These are phyloP conservation scores for Aaosphaeria pasadenensis DNA, from an alignment of 2,329 filamentous ascomycete genomes.

Conservation along the genomic window DNA sequence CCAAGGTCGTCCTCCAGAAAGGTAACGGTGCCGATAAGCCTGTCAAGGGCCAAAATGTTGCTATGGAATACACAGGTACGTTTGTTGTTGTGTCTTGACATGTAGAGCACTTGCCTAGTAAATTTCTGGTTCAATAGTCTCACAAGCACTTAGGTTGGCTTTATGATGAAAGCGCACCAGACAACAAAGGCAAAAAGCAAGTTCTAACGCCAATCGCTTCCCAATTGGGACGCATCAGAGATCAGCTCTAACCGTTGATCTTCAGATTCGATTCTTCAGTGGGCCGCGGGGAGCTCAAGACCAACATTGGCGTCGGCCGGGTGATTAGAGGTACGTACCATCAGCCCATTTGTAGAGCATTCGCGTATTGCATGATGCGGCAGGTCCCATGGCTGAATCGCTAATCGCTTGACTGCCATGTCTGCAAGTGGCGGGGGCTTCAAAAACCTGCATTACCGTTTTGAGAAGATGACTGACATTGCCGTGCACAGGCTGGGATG, in stretches of 20 bases:
- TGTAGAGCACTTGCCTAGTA: too few relatives aligned
- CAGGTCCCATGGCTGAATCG: too few relatives aligned
- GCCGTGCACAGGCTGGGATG: slow-evolving; percentile 47
- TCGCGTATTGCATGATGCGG: too few relatives aligned
- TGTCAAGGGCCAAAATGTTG: slow-evolving; percentile 66
- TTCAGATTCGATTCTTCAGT: slow-evolving; percentile 85
- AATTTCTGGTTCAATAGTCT: neutral
- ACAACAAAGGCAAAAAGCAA: slow-evolving; percentile 69
- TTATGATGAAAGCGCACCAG: slow-evolving; percentile 60
- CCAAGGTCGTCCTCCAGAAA: slow-evolving; percentile 60
- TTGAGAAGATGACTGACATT: slow-evolving; percentile 11
- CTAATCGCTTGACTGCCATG: too few relatives aligned
- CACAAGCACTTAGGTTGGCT: slow-evolving; percentile 61
- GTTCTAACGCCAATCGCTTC: slow-evolving; percentile 28
- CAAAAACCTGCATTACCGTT: too few relatives aligned
- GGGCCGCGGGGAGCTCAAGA: slow-evolving; percentile 72
- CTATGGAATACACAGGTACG: slow-evolving; percentile 79
- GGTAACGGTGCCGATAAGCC: slow-evolving; percentile 65
- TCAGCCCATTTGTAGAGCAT: neutral
- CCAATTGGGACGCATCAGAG: slow-evolving; percentile 1
- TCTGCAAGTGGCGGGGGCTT: too few relatives aligned
- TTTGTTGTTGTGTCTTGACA: neutral
- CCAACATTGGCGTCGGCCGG: slow-evolving; percentile 73
- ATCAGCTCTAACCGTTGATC: slow-evolving; percentile 10
- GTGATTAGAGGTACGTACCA: slow-evolving; percentile 76